Base-by-base conservation (phyloP, 805 yeast genomes). In the Kluyveromyces wickerhamii region DNA sequence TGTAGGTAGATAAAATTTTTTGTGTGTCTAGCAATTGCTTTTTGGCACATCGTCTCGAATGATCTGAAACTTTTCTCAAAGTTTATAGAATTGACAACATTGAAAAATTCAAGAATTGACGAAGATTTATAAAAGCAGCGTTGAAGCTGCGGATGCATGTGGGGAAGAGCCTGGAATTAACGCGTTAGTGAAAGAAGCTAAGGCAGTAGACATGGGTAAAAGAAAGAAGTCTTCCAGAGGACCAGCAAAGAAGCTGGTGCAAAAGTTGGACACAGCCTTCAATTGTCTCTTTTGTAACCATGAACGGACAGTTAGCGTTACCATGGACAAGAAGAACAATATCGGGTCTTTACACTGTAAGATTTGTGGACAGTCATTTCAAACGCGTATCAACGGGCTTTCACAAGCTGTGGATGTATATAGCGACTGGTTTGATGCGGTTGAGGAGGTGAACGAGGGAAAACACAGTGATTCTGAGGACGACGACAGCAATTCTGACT, bases 391-490 rank as follows among this genome's bases (percentile, higher is more conserved):
- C 47, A 85, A 85, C 57, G 74, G 64, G 1, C 46, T 67, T 11
- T 76, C 86, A 11, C 95, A 84, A 38, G 95, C 98, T 0, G 87
- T 89, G 27, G 98, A 89, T 61, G 82, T 89, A 11, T 89, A 89
- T 55, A 80, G 94, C 32, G 97, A 89, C 57, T 89, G 98, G 98
- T 86, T 86, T 35, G 98, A 89, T 65, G 97, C 97, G 34, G 92
- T 89, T 0, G 84, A 81, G 45, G 85, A 79, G 29, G 71, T 65
- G 14, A 65, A 66, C 40, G 59, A 58, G 29, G 63, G 62, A 7
- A 55, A 53, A 23, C 55, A 48, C 16, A 59, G 62, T 35, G 61
- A 51, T 9, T 47, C 46, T 5, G 60, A 51, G 10, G 60, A 48
- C 18, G 63, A 52, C 21, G 53, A 45, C 14, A 51, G 52, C 11